phyloP scores from a whole-genome alignment of 345 rosid species.

The Ailanthus altissimus region DNA sequence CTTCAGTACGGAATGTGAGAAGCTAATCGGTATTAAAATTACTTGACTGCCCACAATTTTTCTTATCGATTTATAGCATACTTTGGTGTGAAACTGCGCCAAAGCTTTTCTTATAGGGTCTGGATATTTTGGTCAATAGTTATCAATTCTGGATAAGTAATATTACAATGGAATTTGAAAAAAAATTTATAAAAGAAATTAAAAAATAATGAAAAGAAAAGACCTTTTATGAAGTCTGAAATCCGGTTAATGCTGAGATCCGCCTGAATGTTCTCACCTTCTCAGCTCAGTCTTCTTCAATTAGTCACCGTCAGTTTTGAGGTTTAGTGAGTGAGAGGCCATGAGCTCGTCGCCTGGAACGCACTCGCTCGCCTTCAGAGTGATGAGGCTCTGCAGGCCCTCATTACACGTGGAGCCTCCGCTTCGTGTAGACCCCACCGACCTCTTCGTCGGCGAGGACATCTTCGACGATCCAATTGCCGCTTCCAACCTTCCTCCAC shows the following conservation, averaged over 20 bases:
- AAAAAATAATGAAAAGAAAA: not conserved
- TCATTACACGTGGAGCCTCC: conserved; percentile 85
- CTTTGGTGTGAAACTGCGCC: too few relatives aligned
- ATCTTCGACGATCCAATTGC: conserved; percentile 80
- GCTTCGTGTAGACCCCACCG: conserved; percentile 77
- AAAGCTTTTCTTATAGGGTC: too few relatives aligned
- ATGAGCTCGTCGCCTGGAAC: conserved; percentile 70
- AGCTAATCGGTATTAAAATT: too few relatives aligned
- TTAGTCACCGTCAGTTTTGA: not conserved
- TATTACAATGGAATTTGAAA: too few relatives aligned
- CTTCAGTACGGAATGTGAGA: too few relatives aligned
- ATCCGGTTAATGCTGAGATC: not conserved
- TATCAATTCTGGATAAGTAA: too few relatives aligned
- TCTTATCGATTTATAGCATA: too few relatives aligned
- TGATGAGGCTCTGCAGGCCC: conserved; percentile 94
- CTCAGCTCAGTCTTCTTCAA: not conserved
- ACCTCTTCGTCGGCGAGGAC: conserved; percentile 92
- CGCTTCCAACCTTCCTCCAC: conserved; percentile 56
- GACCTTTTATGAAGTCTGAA: not conserved
- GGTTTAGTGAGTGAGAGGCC: not conserved
- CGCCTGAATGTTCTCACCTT: not conserved
- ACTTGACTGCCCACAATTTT: too few relatives aligned
- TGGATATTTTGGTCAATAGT: too few relatives aligned
- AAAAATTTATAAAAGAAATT: too few relatives aligned
- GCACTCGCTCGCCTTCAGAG: conserved; percentile 95